phyloP scores from a whole-genome alignment of 2,329 filamentous ascomycete genomes.

The Fusarium robinianum region DNA sequence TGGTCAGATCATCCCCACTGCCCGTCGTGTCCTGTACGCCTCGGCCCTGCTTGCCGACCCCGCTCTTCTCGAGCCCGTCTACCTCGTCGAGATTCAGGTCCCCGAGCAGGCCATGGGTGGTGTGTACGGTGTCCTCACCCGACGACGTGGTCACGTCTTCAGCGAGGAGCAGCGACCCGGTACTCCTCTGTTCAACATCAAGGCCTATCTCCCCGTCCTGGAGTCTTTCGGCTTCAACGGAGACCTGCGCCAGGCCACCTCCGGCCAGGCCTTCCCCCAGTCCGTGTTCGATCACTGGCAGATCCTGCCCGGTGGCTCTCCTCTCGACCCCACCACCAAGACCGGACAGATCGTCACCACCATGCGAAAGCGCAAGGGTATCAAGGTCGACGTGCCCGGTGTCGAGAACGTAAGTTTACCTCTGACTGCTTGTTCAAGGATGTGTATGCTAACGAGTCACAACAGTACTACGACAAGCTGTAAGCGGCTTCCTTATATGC shows the following conservation, averaged over 20 bases:
- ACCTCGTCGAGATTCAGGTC: conserved; percentile 99
- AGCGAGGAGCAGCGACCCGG: conserved; percentile 96
- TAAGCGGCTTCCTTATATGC: conserved; percentile 61
- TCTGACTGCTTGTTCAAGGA: not conserved
- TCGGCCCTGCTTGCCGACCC: conserved; percentile 89
- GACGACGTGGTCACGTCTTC: conserved; percentile 98
- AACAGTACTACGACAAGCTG: conserved; percentile 98
- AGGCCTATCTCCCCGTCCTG: conserved; percentile 94
- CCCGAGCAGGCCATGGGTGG: conserved; percentile 99
- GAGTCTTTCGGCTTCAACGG: conserved; percentile 99
- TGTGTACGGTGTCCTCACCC: conserved; percentile 99
- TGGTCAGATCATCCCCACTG: conserved; percentile 97
- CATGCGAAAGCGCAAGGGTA: conserved; percentile 99
- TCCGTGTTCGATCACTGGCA: conserved; percentile 99
- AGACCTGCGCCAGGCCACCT: conserved; percentile 91
- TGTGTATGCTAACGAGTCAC: conserved; percentile 29
- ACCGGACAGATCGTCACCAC: conserved; percentile 80
- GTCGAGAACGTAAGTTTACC: conserved; percentile 85
- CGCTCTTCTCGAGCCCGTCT: conserved; percentile 93
- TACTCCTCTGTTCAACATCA: conserved; percentile 99
- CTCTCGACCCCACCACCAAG: conserved; percentile 81
- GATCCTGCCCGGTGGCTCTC: conserved; percentile 89
- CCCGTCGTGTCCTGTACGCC: conserved; percentile 97
- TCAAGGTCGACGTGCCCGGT: conserved; percentile 93
- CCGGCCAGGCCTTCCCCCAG: conserved; percentile 98